Conservation (phyloP, 148 eudicot species). For the Heliamphora exappendiculata region DNA sequence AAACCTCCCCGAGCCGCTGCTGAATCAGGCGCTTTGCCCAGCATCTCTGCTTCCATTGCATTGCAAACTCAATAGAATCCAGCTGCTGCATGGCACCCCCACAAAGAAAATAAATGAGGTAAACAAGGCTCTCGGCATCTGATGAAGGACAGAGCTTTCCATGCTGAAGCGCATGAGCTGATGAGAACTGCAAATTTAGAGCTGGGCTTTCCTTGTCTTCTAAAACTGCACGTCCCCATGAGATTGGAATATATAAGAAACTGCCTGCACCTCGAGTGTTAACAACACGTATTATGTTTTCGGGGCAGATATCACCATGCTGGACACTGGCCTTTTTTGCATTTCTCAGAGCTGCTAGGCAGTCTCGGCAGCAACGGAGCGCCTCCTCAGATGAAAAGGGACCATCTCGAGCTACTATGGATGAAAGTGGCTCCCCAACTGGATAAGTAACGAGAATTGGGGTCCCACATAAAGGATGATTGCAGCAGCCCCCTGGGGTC, state of each 20-base stretch:
- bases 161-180: constrained; percentile 65
- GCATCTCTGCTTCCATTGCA: constrained; percentile 59
- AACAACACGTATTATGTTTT: constrained; percentile 46
- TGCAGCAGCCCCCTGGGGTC: constrained; percentile 55
- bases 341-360: constrained; percentile 56
- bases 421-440: constrained; percentile 54
- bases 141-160: constrained; percentile 82
- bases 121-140: constrained; percentile 73
- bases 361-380: constrained; percentile 63
- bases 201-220: constrained; percentile 79
- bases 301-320: constrained; percentile 76
- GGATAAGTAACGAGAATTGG: constrained; percentile 63
- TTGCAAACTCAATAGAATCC: constrained; percentile 75
- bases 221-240: constrained; percentile 78
- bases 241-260: constrained; percentile 37
- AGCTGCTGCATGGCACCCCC: constrained; percentile 60
- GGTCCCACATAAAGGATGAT: constrained; percentile 74
- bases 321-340: constrained; percentile 56
- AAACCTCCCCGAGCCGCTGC: constrained; percentile 58
- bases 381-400: constrained; percentile 58
- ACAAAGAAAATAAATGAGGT: constrained; percentile 44
- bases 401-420: constrained; percentile 39
- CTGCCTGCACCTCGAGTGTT: constrained; percentile 25
- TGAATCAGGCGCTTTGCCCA: constrained; percentile 70
- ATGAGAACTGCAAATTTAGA: constrained; percentile 61